Evolutionary conservation across 2,329 filamentous ascomycete species (phyloP).

Genomic region (Exophiala lecanii-corni): DNA sequence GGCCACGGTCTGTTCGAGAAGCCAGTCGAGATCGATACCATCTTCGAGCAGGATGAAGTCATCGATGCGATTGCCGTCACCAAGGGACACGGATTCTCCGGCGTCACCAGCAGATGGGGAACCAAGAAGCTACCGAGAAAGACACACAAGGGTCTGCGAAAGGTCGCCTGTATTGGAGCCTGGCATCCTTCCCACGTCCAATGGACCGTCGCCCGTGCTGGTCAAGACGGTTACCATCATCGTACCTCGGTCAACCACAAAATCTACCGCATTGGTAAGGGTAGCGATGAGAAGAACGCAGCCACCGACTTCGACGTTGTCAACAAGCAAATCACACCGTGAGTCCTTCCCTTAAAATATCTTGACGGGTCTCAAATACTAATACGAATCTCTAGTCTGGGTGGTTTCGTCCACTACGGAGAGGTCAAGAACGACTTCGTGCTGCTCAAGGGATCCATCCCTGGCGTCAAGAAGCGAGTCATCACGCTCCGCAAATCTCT

Average conservation of each 20-base stretch:
- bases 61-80: slow-evolving; percentile 99
- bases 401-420: slow-evolving; percentile 99
- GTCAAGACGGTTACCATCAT: slow-evolving; percentile 99
- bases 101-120: slow-evolving; percentile 97
- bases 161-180: slow-evolving; percentile 99
- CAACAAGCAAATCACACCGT: slow-evolving; percentile 99
- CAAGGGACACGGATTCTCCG: slow-evolving; percentile 98
- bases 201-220: slow-evolving; percentile 99
- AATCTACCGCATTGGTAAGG: slow-evolving; percentile 98
- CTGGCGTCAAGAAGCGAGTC: slow-evolving; percentile 98
- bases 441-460: slow-evolving; percentile 95
- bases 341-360: slow-evolving; percentile 42
- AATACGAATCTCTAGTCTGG: slow-evolving; percentile 75
- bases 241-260: slow-evolving; percentile 99
- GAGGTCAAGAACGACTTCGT: slow-evolving; percentile 99
- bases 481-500: slow-evolving; percentile 99
- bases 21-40: slow-evolving; percentile 83
- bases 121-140: slow-evolving; percentile 99
- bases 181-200: slow-evolving; percentile 99
- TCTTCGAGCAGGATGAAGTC: slow-evolving; percentile 99
- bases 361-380: too few relatives aligned
- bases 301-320: slow-evolving; percentile 93
- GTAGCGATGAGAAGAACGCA: slow-evolving; percentile 81
- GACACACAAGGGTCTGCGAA: slow-evolving; percentile 99
- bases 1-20: slow-evolving; percentile 97